Base-by-base conservation (phyloP, 306 rosid genomes). In the Ziziphus jujuba region DNA sequence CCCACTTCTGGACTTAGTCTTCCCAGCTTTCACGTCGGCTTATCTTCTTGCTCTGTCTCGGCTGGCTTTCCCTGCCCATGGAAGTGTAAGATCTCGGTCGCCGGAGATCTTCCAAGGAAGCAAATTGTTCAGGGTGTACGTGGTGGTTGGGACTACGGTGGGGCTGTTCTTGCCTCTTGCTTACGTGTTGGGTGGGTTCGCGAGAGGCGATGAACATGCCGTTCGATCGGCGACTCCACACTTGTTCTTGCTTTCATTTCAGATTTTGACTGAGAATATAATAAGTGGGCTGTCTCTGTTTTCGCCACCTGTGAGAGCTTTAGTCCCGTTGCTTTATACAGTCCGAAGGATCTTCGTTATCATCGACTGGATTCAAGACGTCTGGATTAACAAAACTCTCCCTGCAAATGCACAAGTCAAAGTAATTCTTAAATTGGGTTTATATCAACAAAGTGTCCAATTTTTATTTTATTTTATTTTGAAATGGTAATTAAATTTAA, bases 181-280 rank as follows among this genome's bases (percentile, higher is more conserved):
- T 0, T 91, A 84, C 48, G 97, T 86, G 53, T 54, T 91, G 47
- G 97, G 97, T 5, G 97, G 97, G 34, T 91, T 91, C 45, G 96
- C 97, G 0, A 81, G 97, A 66, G 88, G 97, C 4, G 97, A 91
- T 50, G 89, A 88, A 28, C 85, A 79, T 19, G 91, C 96, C 0
- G 88, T 91, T n/a, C 85, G 91, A 3, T 91, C 93, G 0, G 97
- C 96, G 0, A 87, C 97, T 0, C 97, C 97, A 0, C 96, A 88
- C 61, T 36, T 91, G 48, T 91, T 88, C 78, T 79, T 91, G 79
- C 75, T 91, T 0, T 81, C 97, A 1, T 91, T 81, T 54, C 97
- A 91, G 59, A 91, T 91, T 35, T 45, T 91, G 55, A 84, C 95
- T 1, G 97, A 91, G 77, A 91, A 91, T 51, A 60, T 91, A n/a